These are phyloP conservation scores for Pisolithus microcarpus DNA, from an alignment of 768 basidiomycete genomes.

Conservation along the genomic window DNA sequence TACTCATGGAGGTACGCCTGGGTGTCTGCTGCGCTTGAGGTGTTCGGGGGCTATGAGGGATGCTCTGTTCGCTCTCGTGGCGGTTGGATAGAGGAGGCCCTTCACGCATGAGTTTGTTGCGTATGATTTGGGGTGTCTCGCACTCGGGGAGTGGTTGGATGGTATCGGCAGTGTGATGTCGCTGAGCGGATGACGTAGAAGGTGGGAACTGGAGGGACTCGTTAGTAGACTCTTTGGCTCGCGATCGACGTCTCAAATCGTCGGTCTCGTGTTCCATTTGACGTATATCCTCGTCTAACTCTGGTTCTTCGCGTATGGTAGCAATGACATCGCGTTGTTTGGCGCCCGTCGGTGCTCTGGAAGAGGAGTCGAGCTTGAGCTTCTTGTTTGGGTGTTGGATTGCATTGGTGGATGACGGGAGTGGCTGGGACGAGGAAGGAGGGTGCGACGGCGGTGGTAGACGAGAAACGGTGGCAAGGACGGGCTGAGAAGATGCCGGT, in stretches of 20 bases:
- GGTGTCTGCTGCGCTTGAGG: constrained; percentile 30
- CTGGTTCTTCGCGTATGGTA: constrained; percentile 39
- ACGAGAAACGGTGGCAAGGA: constrained; percentile 16
- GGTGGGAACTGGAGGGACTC: constrained; percentile 34
- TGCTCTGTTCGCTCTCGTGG: constrained; percentile 17
- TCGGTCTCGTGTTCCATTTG: constrained; percentile 69
- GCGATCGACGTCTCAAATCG: constrained; percentile 51
- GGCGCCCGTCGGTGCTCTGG: constrained; percentile 23
- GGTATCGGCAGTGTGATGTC: constrained; percentile 36
- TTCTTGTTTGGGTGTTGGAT: constrained; percentile 53
- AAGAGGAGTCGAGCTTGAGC: constrained; percentile 40
- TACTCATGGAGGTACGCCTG: constrained; percentile 56
- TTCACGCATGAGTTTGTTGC: constrained; percentile 57
- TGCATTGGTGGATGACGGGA: constrained; percentile 26
- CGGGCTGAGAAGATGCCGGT: constrained; percentile 26
- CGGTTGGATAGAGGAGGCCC: constrained; percentile 16
- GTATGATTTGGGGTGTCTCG: constrained; percentile 61
- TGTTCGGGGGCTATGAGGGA: constrained; percentile 23
- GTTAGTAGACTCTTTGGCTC: constrained; percentile 39
- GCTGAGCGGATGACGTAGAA: constrained; percentile 22
- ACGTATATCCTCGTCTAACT: constrained; percentile 61
- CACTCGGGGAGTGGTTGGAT: constrained; percentile 42
- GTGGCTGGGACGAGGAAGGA: constrained; percentile 22
- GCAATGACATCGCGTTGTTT: constrained; percentile 32
- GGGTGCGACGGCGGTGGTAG: constrained; percentile 23